Evolutionary conservation across 1,139 yeast genomes (phyloP), one percentile per base, ranked within the genome.

Genomic region (Lodderomyces beijingensis): DNA sequence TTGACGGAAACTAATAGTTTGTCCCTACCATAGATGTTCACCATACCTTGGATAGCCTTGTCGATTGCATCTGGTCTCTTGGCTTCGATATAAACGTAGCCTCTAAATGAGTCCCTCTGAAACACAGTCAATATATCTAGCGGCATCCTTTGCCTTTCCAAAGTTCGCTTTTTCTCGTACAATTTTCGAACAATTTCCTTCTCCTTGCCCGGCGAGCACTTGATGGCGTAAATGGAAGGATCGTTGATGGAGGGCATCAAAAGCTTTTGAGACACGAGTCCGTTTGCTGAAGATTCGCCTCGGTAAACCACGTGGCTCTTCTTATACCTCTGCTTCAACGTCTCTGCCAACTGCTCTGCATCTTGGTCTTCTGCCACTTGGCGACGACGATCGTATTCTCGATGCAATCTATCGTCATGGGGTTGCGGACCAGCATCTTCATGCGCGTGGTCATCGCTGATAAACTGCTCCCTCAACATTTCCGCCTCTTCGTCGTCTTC

Each of bases 181-280:
- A 91, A 65, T 42, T 83, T 84, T 46, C 89, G 77, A 20, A 93
- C 95, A 43, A 89, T 68, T 36, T 88, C 96, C 57, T 86, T 88
- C 61, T 91, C 98, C 48, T 84, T 79, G 29, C 97, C 97, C 19
- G 87, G 89, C 48, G 93, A 77, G 62, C 95, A 87, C 57, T 96
- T 77, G 30, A 91, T 78, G 50, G 96, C 97, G 83, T 96, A 91
- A 50, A 93, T 87, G 36, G 89, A 80, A 5, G 98, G 97, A 53
- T 93, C 97, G 50, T 89, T 88, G 39, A 91, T 95, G 17, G 96
- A 87, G 11, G 98, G 98, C 62, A 91, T 73, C 46, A 91, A 71
- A 48, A 93, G 74, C 51, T 95, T 82, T 57, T 91, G 98, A 2
- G 98, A 93, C 5, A 91, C 96, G 25, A 86, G 74, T 26, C 73